Percentiles rank a stretch among this genome's conserved stretches.
Evolutionary conservation across 1,139 yeast species (phyloP).

Genomic region (Keqinozyma sinolaborantium): DNA sequence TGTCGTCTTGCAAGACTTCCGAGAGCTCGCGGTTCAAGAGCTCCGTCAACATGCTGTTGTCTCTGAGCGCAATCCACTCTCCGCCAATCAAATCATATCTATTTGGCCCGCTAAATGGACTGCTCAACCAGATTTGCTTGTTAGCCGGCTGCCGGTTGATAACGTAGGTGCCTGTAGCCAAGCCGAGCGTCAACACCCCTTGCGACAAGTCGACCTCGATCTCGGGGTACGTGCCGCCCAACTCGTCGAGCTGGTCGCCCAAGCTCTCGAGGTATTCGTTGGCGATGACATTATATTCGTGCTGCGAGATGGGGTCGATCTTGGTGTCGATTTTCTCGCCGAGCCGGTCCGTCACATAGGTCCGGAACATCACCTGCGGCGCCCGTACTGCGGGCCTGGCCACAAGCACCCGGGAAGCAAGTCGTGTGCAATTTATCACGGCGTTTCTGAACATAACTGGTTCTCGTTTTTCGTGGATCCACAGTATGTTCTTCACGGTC

Average conservation of each 20-base stretch:
- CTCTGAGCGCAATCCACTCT: slow-evolving; percentile 62
- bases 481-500: slow-evolving; percentile 26
- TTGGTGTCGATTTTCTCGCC: slow-evolving; percentile 52
- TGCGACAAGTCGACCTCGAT: slow-evolving; percentile 79
- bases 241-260: slow-evolving; percentile 58
- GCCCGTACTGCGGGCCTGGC: not conserved
- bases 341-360: slow-evolving; percentile 15
- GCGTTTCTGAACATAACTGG: slow-evolving; percentile 6
- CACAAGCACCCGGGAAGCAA: not conserved
- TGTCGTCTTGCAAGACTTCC: slow-evolving; percentile 27
- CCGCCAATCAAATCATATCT: slow-evolving; percentile 54
- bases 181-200: slow-evolving; percentile 72
- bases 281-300: slow-evolving; percentile 56
- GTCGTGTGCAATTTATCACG: slow-evolving; percentile 1
- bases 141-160: slow-evolving; percentile 94
- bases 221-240: slow-evolving; percentile 55
- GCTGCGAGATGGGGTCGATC: slow-evolving; percentile 41
- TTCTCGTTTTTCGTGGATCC: not conserved
- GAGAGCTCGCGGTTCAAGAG: slow-evolving; percentile 47
- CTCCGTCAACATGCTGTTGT: slow-evolving; percentile 45
- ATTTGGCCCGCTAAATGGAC: slow-evolving; percentile 93
- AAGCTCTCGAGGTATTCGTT: slow-evolving; percentile 63
- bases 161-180: slow-evolving; percentile 75
- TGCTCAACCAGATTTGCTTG: slow-evolving; percentile 88
- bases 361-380: slow-evolving; percentile 5